phyloP scores from a whole-genome alignment of 208 protist genomes.

The Trypanosoma platydactyli region DNA sequence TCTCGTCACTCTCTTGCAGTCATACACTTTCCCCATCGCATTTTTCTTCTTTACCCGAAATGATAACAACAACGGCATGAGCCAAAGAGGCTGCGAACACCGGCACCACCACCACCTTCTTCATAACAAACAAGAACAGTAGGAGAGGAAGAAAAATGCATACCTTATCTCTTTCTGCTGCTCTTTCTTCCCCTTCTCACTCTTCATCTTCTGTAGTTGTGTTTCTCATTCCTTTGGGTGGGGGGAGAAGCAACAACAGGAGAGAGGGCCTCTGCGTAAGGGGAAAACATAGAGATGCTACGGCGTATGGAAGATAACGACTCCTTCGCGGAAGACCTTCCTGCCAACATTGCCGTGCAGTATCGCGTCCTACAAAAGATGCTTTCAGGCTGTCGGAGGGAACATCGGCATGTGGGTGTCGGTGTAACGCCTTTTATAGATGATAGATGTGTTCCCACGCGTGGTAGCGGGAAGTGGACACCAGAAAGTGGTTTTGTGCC shows the following conservation, averaged over 20 bases:
- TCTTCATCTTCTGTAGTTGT: background rate
- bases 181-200: conserved; percentile 1
- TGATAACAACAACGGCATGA: no score
- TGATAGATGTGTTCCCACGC: no score
- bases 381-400: background rate
- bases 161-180: background rate
- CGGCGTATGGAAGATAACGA: background rate
- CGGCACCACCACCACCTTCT: no score
- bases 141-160: no score
- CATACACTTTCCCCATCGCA: conserved; percentile 8
- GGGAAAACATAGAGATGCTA: conserved; percentile 2
- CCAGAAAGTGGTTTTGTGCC: background rate
- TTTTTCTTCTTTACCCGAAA: background rate
- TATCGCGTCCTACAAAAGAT: conserved; percentile 12
- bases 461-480: no score
- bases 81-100: no score
- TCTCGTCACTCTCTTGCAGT: conserved; percentile 12
- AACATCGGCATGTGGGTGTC: background rate
- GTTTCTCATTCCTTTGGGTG: background rate
- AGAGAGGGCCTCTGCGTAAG: no score
- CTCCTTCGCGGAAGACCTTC: conserved; percentile 7
- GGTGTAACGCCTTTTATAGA: background rate
- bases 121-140: no score
- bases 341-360: conserved; percentile 3
- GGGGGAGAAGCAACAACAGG: background rate